These are phyloP conservation scores for Trichoderma aggressivum DNA, from an alignment of 2,329 filamentous ascomycete species.

Conservation along the genomic window DNA sequence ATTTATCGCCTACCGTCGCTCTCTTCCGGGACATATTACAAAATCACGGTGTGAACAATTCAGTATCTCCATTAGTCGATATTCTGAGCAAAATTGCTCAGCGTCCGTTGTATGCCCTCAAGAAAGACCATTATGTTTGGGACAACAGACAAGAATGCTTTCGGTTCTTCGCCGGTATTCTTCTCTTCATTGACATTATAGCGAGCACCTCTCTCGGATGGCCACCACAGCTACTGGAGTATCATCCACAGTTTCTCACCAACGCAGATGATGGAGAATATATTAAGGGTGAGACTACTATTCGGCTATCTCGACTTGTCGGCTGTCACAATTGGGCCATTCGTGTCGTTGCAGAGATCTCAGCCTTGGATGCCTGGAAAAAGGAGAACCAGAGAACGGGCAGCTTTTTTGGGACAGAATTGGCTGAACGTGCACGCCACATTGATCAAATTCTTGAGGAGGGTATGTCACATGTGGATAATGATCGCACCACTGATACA, in stretches of 20 bases:
- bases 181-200: not conserved
- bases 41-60: not conserved
- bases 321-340: not conserved
- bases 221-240: not conserved
- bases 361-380: not conserved
- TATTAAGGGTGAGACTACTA: not conserved
- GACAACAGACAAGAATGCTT: not conserved
- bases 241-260: not conserved
- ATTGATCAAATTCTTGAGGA: not conserved
- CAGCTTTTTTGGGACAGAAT: not conserved
- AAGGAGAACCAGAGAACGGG: not conserved
- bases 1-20: not conserved
- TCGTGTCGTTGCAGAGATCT: not conserved
- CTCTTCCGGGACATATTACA: not conserved
- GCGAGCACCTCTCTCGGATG: not conserved
- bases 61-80: not conserved
- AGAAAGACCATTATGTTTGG: not conserved
- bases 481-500: not conserved
- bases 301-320: not conserved
- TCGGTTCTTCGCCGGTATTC: not conserved
- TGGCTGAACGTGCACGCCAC: not conserved
- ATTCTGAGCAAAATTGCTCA: not conserved
- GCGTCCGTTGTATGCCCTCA: not conserved
- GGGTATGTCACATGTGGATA: not conserved
- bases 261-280: not conserved